phyloP scores from a whole-genome alignment of 768 basidiomycete species.

The Boletus reticulatus region DNA sequence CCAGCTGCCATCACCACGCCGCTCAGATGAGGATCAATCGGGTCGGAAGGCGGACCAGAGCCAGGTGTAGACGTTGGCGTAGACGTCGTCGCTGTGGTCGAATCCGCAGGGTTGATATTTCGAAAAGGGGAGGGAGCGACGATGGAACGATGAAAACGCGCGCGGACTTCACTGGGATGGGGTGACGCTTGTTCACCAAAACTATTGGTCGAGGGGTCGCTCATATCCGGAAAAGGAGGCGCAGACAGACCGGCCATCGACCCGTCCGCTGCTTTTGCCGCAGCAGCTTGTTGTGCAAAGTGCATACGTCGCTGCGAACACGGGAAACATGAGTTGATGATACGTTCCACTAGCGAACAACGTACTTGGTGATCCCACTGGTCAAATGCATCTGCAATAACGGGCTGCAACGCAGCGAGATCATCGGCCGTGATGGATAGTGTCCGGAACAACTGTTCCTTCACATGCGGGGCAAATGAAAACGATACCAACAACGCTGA shows the following conservation, averaged over 20 bases:
- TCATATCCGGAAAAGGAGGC: conserved; percentile 32
- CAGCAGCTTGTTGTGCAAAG: conserved; percentile 39
- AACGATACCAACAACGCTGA: conserved; percentile 75
- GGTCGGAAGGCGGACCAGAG: conserved; percentile 32
- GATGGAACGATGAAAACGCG: conserved; percentile 62
- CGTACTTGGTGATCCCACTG: conserved; percentile 81
- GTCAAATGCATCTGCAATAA: conserved; percentile 84
- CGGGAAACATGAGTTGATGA: background rate
- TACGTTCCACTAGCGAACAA: background rate
- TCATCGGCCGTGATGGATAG: conserved; percentile 79
- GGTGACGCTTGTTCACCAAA: conserved; percentile 32
- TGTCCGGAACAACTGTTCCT: conserved; percentile 70
- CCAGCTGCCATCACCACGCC: conserved; percentile 22
- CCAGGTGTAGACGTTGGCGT: conserved; percentile 35
- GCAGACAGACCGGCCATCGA: conserved; percentile 27
- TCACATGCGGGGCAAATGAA: conserved; percentile 69
- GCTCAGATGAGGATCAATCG: conserved; percentile 33
- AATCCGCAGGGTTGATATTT: conserved; percentile 29
- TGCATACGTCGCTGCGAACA: conserved; percentile 44
- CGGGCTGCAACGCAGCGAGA: conserved; percentile 70
- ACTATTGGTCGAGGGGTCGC: conserved; percentile 28
- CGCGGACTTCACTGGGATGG: conserved; percentile 55
- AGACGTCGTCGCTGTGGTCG: conserved; percentile 31
- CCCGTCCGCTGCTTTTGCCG: conserved; percentile 30
- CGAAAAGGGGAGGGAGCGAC: conserved; percentile 60